Conservation (phyloP, 164 flowering plant species). For the Kalanchoe fedtschenkoi region DNA sequence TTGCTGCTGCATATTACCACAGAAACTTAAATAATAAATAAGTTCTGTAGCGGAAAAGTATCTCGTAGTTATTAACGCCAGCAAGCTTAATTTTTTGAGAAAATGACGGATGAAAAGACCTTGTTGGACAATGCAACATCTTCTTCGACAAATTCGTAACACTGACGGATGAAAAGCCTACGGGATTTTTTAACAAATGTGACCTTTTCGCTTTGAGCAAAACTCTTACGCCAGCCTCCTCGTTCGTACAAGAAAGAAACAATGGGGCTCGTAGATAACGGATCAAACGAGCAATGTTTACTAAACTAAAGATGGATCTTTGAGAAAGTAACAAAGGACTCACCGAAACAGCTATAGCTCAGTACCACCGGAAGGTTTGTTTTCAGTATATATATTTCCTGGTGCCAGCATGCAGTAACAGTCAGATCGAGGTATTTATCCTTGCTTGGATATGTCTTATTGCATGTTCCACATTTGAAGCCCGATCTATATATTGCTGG, state of each 20-base stretch:
- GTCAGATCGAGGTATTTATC: slow-evolving; percentile 73
- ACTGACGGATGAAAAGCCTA: too few species aligned
- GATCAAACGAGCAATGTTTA: background rate
- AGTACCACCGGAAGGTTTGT: slow-evolving; percentile 50
- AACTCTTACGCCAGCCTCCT: slow-evolving; percentile 98
- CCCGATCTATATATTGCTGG: slow-evolving; percentile 85
- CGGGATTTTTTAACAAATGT: too few species aligned
- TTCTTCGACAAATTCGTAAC: slow-evolving; percentile 60
- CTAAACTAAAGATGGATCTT: background rate
- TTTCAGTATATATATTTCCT: slow-evolving; percentile 58
- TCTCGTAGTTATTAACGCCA: too few species aligned
- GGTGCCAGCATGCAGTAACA: slow-evolving; percentile 61
- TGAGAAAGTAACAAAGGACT: slow-evolving; percentile 2
- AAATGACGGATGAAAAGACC: slow-evolving; percentile 24
- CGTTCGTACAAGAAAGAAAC: slow-evolving; percentile 90
- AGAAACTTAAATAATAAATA: slow-evolving; percentile 8
- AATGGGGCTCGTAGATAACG: slow-evolving; percentile 53
- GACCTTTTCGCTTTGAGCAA: slow-evolving; percentile 62
- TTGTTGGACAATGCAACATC: slow-evolving; percentile 30
- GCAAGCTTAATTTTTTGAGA: background rate
- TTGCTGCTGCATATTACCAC: slow-evolving; percentile 46
- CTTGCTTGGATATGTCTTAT: slow-evolving; percentile 77
- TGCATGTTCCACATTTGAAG: slow-evolving; percentile 68
- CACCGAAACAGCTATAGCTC: slow-evolving; percentile 92
- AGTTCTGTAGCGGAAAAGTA: too few species aligned